phyloP scores from a whole-genome alignment of 768 basidiomycete genomes.

The Tylopilus felleus region DNA sequence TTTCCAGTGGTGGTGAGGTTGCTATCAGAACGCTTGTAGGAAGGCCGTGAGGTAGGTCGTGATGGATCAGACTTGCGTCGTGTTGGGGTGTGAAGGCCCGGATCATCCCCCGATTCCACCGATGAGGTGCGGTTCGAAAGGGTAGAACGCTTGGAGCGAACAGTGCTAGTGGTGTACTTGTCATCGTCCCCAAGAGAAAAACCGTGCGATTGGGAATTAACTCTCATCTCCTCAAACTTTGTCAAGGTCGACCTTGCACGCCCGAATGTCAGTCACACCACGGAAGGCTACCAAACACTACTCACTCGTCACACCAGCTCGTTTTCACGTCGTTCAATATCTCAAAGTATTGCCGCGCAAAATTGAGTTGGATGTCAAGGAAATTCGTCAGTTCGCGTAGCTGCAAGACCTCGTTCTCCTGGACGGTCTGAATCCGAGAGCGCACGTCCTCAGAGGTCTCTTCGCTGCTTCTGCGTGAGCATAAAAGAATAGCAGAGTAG shows the following conservation, averaged over 20 bases:
- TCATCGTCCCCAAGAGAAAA: conserved; percentile 21
- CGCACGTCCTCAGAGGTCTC: conserved; percentile 84
- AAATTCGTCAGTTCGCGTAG: conserved; percentile 67
- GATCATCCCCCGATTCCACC: conserved; percentile 39
- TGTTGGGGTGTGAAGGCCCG: conserved; percentile 12
- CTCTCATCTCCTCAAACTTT: conserved; percentile 25
- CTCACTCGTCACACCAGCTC: conserved; percentile 67
- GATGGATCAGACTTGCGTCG: conserved; percentile 49
- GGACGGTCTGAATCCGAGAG: conserved; percentile 73
- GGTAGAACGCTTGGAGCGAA: conserved; percentile 34
- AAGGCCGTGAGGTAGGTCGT: conserved; percentile 56
- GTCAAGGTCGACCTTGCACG: conserved; percentile 28
- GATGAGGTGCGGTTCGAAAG: conserved; percentile 22
- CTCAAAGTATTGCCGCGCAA: conserved; percentile 69
- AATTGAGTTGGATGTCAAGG: conserved; percentile 72
- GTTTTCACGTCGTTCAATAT: conserved; percentile 65
- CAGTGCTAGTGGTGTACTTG: conserved; percentile 31
- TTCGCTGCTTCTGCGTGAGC: conserved; percentile 49
- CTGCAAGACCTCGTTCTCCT: conserved; percentile 73
- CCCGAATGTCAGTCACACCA: conserved; percentile 5
- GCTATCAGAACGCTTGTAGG: conserved; percentile 64
- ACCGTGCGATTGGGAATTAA: conserved; percentile 15
- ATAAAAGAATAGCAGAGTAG: not conserved
- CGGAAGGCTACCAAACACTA: conserved; percentile 1
- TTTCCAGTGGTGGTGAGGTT: conserved; percentile 38